These are phyloP conservation scores for Kockiozyma suomiensis DNA, from an alignment of 805 yeast genomes.

Conservation along the genomic window DNA sequence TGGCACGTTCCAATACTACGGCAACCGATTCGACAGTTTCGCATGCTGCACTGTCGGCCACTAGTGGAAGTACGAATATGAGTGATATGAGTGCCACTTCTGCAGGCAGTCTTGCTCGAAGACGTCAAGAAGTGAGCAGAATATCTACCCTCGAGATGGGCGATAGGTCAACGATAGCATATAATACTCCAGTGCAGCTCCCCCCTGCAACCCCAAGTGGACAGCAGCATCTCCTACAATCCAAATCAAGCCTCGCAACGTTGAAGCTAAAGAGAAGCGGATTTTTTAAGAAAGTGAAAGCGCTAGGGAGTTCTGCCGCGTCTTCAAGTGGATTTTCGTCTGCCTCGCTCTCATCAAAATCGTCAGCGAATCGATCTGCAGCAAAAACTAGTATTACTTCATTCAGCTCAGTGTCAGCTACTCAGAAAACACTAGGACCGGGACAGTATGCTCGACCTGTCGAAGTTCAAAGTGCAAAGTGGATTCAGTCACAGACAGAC, in stretches of 20 bases:
- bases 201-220: slow-evolving; percentile 17
- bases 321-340: slow-evolving; percentile 1
- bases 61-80: slow-evolving; percentile 45
- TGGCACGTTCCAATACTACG: slow-evolving; percentile 18
- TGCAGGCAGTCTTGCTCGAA: slow-evolving; percentile 82
- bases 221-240: slow-evolving; percentile 1
- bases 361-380: not conserved
- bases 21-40: slow-evolving; percentile 25
- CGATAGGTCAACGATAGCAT: not conserved
- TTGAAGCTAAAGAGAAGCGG: slow-evolving; percentile 39
- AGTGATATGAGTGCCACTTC: slow-evolving; percentile 84
- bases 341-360: not conserved
- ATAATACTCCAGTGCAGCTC: slow-evolving; percentile 11
- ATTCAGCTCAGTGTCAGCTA: slow-evolving; percentile 3
- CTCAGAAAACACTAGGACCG: not conserved
- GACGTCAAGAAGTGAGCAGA: slow-evolving; percentile 48
- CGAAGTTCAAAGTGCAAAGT: slow-evolving; percentile 36
- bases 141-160: not conserved
- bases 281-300: slow-evolving; percentile 24
- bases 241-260: slow-evolving; percentile 22
- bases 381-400: slow-evolving; percentile 11
- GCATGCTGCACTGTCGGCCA: slow-evolving; percentile 25
- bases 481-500: slow-evolving; percentile 62
- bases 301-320: slow-evolving; percentile 18
- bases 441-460: slow-evolving; percentile 4